A percentile compares a stretch with the other conserved stretches of the same genome.
Evolutionary conservation across 768 basidiomycete genomes (phyloP).

Genomic region (Xanthoconium purpureum): DNA sequence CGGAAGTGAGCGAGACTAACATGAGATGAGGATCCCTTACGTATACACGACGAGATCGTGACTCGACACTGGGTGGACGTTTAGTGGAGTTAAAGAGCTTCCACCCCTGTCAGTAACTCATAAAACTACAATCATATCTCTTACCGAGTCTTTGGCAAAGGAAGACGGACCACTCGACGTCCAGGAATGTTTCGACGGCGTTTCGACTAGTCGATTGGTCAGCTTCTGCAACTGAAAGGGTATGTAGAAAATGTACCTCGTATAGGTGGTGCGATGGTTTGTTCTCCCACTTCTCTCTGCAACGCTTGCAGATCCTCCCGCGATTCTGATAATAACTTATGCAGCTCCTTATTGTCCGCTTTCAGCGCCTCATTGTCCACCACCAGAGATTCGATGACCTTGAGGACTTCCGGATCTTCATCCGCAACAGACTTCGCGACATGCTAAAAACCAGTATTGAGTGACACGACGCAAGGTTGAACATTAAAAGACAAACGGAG

Average conservation of each 20-base stretch:
- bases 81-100: conserved; percentile 26
- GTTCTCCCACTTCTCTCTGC: conserved; percentile 76
- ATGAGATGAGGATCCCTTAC: conserved; percentile 27
- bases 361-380: conserved; percentile 81
- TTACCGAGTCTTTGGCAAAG: conserved; percentile 42
- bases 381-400: conserved; percentile 80
- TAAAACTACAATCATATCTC: conserved; percentile 32
- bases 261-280: conserved; percentile 47
- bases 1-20: conserved; percentile 7
- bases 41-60: conserved; percentile 27
- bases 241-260: conserved; percentile 35
- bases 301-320: conserved; percentile 71
- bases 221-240: background rate
- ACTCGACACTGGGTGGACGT: conserved; percentile 37
- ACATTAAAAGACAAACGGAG: conserved; percentile 40
- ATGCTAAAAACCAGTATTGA: conserved; percentile 34
- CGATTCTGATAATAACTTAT: conserved; percentile 66
- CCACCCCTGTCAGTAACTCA: conserved; percentile 24
- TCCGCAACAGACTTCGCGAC: conserved; percentile 32
- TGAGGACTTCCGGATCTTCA: conserved; percentile 59
- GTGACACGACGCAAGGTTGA: background rate
- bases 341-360: conserved; percentile 77
- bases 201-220: conserved; percentile 24
- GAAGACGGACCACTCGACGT: conserved; percentile 45
- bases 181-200: conserved; percentile 39